phyloP scores from a whole-genome alignment of 2,329 filamentous ascomycete species.

The Aureobasidium namibiae region DNA sequence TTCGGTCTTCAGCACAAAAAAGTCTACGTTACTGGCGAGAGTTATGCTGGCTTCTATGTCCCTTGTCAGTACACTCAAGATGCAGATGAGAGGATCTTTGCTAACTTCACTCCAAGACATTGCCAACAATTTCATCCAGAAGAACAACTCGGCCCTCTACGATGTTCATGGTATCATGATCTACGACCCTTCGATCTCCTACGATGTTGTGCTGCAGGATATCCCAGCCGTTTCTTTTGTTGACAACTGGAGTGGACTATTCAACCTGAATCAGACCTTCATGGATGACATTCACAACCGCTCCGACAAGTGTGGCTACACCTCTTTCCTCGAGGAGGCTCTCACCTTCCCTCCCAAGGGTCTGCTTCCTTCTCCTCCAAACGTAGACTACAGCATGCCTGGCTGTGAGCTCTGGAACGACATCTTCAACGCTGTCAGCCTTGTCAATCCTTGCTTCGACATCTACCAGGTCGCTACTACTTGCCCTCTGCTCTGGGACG shows the following conservation, averaged over 20 bases:
- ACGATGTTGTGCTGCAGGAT: slow-evolving; percentile 43
- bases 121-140: slow-evolving; percentile 62
- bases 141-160: slow-evolving; percentile 58
- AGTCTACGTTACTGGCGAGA: slow-evolving; percentile 67
- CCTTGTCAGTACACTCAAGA: slow-evolving; percentile 29
- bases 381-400: slow-evolving; percentile 32
- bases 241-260: slow-evolving; percentile 52
- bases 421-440: slow-evolving; percentile 45
- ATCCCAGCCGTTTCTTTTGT: slow-evolving; percentile 50
- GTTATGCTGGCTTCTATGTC: slow-evolving; percentile 53
- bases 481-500: slow-evolving; percentile 63
- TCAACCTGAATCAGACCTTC: slow-evolving; percentile 56
- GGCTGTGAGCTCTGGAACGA: slow-evolving; percentile 44
- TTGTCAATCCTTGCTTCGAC: slow-evolving; percentile 70
- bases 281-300: slow-evolving; percentile 43
- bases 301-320: slow-evolving; percentile 52
- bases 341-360: slow-evolving; percentile 61
- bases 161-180: slow-evolving; percentile 62
- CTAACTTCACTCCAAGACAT: slow-evolving; percentile 43
- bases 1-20: slow-evolving; percentile 48
- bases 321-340: slow-evolving; percentile 51
- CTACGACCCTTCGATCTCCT: slow-evolving; percentile 60
- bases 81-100: background rate
- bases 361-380: slow-evolving; percentile 47
- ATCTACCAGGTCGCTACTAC: slow-evolving; percentile 65